Evolutionary conservation across 495 filamentous ascomycete genomes (phyloP).

Genomic region (Rhypophila decipiens): DNA sequence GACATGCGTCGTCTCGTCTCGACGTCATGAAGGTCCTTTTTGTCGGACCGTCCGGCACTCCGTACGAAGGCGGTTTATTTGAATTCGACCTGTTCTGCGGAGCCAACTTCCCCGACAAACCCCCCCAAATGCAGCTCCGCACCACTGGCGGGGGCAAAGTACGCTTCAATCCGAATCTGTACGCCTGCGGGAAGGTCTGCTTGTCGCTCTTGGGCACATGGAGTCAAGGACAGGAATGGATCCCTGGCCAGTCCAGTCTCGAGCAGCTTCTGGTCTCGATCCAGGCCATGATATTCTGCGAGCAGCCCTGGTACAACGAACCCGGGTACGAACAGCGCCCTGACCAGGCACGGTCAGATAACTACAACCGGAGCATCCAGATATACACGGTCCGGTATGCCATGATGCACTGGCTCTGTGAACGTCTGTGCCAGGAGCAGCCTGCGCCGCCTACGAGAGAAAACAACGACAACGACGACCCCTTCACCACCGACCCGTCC

Average conservation of each 20-base stretch:
- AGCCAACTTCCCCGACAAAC: conserved; percentile 38
- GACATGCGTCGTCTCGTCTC: conserved; percentile 42
- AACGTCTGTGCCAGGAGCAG: conserved; percentile 1
- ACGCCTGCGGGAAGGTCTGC: conserved; percentile 51
- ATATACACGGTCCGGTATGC: conserved; percentile 37
- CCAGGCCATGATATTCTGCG: conserved; percentile 56
- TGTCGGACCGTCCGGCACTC: conserved; percentile 48
- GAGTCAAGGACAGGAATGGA: conserved; percentile 49
- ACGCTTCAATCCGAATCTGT: conserved; percentile 56
- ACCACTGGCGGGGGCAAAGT: conserved; percentile 41
- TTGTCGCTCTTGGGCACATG: conserved; percentile 57
- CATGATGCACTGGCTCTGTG: conserved; percentile 42
- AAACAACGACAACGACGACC: no score
- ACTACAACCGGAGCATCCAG: conserved; percentile 34
- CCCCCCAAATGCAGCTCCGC: conserved; percentile 46
- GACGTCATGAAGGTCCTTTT: conserved; percentile 57
- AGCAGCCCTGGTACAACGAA: conserved; percentile 54
- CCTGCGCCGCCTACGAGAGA: no score
- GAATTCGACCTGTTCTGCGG: conserved; percentile 53
- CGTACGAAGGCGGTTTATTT: conserved; percentile 57
- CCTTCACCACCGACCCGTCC: no score
- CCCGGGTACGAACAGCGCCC: conserved; percentile 35
- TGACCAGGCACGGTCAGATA: conserved; percentile 15
- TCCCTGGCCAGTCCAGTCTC: conserved; percentile 46
- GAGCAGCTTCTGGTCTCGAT: conserved; percentile 56